Conservation (phyloP, 352 stramenopile species). For the Thalassiosira hispida region DNA sequence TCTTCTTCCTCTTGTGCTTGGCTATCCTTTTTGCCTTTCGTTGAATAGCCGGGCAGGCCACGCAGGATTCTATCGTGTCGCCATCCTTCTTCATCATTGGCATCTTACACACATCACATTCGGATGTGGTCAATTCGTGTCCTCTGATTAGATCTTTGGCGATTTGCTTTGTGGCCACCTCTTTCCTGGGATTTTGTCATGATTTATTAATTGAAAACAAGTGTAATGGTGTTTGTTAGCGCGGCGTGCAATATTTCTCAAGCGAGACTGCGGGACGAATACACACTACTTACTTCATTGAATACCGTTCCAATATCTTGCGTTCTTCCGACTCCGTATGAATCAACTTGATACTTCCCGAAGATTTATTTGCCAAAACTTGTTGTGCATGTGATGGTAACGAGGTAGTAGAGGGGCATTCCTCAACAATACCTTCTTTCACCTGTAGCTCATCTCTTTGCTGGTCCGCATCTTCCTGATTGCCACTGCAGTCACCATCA, state of each 20-base stretch:
- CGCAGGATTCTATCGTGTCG: conserved; percentile 30
- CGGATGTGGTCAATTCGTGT: conserved; percentile 38
- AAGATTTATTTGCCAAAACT: background rate
- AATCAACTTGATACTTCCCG: conserved; percentile 31
- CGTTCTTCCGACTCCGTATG: conserved; percentile 60
- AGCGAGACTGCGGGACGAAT: too few relatives aligned
- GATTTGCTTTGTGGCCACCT: conserved; percentile 52
- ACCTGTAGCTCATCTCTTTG: background rate
- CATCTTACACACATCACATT: conserved; percentile 56
- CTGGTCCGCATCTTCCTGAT: background rate
- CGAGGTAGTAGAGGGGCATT: background rate
- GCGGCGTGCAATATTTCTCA: too few relatives aligned
- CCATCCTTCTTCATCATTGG: conserved; percentile 41
- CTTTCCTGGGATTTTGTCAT: conserved; percentile 23
- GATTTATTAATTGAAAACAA: too few relatives aligned
- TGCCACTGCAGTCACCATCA: background rate
- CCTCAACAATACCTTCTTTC: background rate
- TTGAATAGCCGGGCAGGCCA: conserved; percentile 48
- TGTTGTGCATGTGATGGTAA: too few relatives aligned
- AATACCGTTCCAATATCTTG: conserved; percentile 53
- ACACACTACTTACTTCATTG: conserved; percentile 28
- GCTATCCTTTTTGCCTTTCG: conserved; percentile 41
- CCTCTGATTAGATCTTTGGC: conserved; percentile 47
- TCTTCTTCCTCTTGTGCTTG: conserved; percentile 40
- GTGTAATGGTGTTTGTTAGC: too few relatives aligned